These are phyloP conservation scores for Penstemon newberryi DNA, from an alignment of 257 asterid species.

Conservation along the genomic window DNA sequence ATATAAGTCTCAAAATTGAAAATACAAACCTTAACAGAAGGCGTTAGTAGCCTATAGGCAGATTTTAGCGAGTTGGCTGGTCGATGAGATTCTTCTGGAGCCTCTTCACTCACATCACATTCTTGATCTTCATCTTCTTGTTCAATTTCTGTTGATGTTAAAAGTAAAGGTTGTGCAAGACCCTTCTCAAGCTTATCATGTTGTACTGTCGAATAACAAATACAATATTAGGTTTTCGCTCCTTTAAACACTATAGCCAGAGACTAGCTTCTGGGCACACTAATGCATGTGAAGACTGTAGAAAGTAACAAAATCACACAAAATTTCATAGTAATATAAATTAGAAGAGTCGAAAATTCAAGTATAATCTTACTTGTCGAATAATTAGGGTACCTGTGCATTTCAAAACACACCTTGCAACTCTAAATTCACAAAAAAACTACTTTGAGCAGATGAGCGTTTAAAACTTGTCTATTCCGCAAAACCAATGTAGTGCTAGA, in stretches of 20 bases:
- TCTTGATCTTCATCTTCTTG: constrained; percentile 67
- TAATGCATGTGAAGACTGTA: constrained; percentile 7
- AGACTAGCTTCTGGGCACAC: constrained; percentile 4
- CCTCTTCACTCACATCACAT: constrained; percentile 89
- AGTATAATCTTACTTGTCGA: not conserved
- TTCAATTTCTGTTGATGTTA: constrained; percentile 44
- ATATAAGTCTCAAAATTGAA: not conserved
- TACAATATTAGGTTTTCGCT: constrained; percentile 25
- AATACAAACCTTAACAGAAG: constrained; percentile 85
- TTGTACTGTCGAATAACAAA: constrained; percentile 40
- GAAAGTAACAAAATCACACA: not conserved
- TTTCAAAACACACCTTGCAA: not conserved
- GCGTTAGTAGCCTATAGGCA: constrained; percentile 88
- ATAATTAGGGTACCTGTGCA: not conserved
- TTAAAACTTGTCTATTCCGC: not conserved
- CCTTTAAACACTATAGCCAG: not conserved
- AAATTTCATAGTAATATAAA: not conserved
- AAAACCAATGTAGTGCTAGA: not conserved
- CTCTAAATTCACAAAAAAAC: not conserved
- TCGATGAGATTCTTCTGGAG: constrained; percentile 69
- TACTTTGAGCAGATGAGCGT: not conserved
- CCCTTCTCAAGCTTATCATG: constrained; percentile 81
- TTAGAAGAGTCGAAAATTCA: constrained; percentile 4
- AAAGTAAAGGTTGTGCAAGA: constrained; percentile 68
- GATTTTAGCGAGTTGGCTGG: constrained; percentile 81